Evolutionary conservation across 306 rosid genomes (phyloP).

Genomic region (Argentina anserina): DNA sequence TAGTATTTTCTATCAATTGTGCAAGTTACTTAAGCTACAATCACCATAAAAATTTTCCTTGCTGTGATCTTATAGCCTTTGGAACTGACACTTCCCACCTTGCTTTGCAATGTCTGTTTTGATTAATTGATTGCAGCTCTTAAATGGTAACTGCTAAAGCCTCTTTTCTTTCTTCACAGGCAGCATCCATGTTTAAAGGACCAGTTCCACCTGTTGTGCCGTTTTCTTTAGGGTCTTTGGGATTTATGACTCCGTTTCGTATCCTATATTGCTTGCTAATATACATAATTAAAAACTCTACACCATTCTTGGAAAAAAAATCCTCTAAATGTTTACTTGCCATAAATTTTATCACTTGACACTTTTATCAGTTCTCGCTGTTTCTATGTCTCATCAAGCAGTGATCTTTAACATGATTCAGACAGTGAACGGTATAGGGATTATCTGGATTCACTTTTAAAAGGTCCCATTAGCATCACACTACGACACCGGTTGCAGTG

Average conservation of each 20-base stretch:
- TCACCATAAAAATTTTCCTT: neutral
- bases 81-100: neutral
- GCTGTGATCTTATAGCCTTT: neutral
- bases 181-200: slow-evolving; percentile 97
- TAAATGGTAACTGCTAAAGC: neutral
- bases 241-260: slow-evolving; percentile 96
- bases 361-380: neutral
- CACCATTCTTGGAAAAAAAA: neutral
- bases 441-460: slow-evolving; percentile 66
- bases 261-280: slow-evolving; percentile 43
- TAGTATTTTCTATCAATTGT: neutral
- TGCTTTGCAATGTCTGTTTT: neutral
- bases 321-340: neutral
- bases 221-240: slow-evolving; percentile 92
- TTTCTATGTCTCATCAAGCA: slow-evolving; percentile 15
- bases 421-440: slow-evolving; percentile 83
- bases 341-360: neutral
- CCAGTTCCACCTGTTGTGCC: slow-evolving; percentile 97
- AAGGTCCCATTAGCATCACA: slow-evolving; percentile 88
- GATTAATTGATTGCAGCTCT: slow-evolving; percentile 8
- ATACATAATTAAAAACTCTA: neutral
- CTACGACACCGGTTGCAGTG: slow-evolving; percentile 82
- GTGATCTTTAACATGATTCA: slow-evolving; percentile 63
- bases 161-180: slow-evolving; percentile 53
- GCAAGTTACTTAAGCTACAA: neutral